Conservation (phyloP, 1,284 basidiomycete genomes). For the Fomitopsis palustris region DNA sequence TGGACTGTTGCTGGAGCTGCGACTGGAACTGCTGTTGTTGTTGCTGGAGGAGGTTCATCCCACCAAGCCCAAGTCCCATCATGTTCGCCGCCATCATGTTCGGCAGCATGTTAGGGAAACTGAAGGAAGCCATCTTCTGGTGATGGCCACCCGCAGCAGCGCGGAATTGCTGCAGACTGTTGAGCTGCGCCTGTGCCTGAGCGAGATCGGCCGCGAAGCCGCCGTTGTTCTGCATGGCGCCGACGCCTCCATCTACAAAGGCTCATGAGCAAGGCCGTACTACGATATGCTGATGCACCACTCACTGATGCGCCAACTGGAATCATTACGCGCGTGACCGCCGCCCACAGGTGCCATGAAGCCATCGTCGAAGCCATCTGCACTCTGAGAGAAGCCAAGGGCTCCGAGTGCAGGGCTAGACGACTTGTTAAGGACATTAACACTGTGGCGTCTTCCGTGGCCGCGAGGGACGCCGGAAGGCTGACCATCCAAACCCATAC, state of each 20-base stretch:
- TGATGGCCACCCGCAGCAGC: constrained; percentile 94
- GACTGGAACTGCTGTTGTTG: constrained; percentile 90
- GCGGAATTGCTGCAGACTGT: constrained; percentile 95
- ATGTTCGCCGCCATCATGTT: constrained; percentile 95
- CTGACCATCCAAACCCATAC: constrained; percentile 64
- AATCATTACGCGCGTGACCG: constrained; percentile 77
- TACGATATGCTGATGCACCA: constrained; percentile 17
- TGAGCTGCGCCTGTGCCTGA: constrained; percentile 94
- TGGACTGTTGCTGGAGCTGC: constrained; percentile 86
- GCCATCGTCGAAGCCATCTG: constrained; percentile 75
- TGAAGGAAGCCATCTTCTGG: constrained; percentile 96
- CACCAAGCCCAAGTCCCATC: constrained; percentile 83
- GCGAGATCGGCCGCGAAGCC: constrained; percentile 80
- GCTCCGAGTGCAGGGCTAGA: constrained; percentile 40
- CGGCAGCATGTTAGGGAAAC: constrained; percentile 94
- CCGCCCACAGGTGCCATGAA: constrained; percentile 60
- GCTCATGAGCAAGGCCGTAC: constrained; percentile 10
- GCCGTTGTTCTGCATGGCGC: constrained; percentile 59
- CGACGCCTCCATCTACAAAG: constrained; percentile 67
- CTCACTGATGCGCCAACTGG: constrained; percentile 86
- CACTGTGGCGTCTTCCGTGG: constrained; percentile 91
- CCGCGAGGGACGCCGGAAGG: constrained; percentile 68
- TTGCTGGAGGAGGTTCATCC: constrained; percentile 77
- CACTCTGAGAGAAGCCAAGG: constrained; percentile 53
- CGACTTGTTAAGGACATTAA: constrained; percentile 85